A percentile compares a stretch with the other conserved stretches of the same genome.
Conservation (phyloP, 441 rosid species). For the Lepidium campestre region DNA sequence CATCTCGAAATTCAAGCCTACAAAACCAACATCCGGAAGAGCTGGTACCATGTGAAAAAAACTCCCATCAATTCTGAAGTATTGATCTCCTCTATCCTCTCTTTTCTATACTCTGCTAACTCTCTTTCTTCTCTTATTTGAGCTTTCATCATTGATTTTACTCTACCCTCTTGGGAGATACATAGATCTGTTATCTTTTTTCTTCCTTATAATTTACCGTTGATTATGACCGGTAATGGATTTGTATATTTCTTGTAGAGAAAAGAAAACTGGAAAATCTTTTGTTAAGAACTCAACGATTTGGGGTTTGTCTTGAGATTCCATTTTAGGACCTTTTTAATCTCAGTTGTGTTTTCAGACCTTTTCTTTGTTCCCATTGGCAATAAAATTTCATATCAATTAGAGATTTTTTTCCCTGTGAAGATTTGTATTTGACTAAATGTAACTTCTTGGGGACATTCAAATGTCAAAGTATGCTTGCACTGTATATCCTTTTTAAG, state of each 20-base stretch:
- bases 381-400: background rate
- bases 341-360: conserved; percentile 1
- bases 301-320: conserved; percentile 12
- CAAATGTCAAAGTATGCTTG: background rate
- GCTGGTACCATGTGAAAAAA: conserved; percentile 80
- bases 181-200: conserved; percentile 11
- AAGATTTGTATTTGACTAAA: background rate
- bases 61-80: background rate
- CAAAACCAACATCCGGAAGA: conserved; percentile 56
- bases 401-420: no score
- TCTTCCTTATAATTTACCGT: conserved; percentile 17
- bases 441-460: background rate
- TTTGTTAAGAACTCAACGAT: conserved; percentile 12
- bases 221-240: conserved; percentile 17
- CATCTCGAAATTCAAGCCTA: conserved; percentile 71
- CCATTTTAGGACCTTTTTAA: conserved; percentile 2
- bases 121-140: conserved; percentile 3
- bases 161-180: conserved; percentile 20
- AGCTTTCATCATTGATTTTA: conserved; percentile 20
- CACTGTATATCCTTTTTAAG: background rate
- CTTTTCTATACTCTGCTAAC: conserved; percentile 19
- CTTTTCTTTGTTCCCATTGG: conserved; percentile 1
- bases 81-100: conserved; percentile 10
- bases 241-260: conserved; percentile 31
- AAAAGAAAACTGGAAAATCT: conserved; percentile 24